phyloP scores from a whole-genome alignment of 2,329 filamentous ascomycete species.

The Amphichorda felina region DNA sequence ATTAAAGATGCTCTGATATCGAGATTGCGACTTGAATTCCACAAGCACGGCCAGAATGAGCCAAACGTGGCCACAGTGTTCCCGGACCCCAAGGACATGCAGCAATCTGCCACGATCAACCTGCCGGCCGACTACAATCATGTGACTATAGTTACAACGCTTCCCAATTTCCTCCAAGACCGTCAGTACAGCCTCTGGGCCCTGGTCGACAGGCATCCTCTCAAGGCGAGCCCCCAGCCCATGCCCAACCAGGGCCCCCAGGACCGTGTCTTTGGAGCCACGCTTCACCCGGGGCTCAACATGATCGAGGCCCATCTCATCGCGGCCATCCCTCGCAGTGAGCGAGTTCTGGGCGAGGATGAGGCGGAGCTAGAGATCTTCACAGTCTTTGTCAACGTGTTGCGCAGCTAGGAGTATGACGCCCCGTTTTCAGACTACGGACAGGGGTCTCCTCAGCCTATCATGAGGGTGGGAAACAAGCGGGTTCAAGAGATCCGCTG shows the following conservation, averaged over 20 bases:
- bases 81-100: slow-evolving; percentile 52
- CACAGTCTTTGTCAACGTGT: slow-evolving; percentile 62
- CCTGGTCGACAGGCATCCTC: slow-evolving; percentile 52
- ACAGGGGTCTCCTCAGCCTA: no score
- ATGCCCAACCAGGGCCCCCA: slow-evolving; percentile 43
- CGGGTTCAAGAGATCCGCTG: no score
- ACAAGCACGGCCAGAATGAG: slow-evolving; percentile 52
- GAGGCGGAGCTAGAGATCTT: slow-evolving; percentile 70
- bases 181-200: slow-evolving; percentile 71
- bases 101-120: slow-evolving; percentile 63
- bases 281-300: slow-evolving; percentile 61
- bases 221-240: slow-evolving; percentile 33
- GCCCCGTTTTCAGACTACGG: no score
- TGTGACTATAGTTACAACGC: slow-evolving; percentile 56
- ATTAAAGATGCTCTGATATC: slow-evolving; percentile 53
- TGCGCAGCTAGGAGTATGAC: slow-evolving; percentile 26
- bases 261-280: slow-evolving; percentile 64
- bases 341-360: slow-evolving; percentile 43
- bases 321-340: slow-evolving; percentile 51
- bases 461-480: no score
- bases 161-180: slow-evolving; percentile 49
- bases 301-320: slow-evolving; percentile 68
- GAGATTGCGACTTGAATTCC: slow-evolving; percentile 53
- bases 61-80: slow-evolving; percentile 52
- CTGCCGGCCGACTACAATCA: slow-evolving; percentile 56